These are phyloP conservation scores for Anisodus tanguticus DNA, from an alignment of 257 asterid genomes.

Conservation along the genomic window DNA sequence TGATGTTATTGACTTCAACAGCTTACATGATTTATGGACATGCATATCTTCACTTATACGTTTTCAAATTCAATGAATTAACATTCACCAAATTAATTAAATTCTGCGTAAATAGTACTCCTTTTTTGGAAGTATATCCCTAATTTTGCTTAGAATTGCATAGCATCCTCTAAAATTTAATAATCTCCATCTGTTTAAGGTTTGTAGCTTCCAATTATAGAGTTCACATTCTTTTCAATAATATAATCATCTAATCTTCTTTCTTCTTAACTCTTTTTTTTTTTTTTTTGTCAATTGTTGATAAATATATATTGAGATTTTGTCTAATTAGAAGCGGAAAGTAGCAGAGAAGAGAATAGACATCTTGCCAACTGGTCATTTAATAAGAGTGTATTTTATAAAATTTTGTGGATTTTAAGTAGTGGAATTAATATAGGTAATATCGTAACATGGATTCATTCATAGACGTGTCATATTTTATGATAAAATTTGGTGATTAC, in stretches of 20 bases:
- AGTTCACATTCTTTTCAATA: neutral
- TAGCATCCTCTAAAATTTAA: neutral
- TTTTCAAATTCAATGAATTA: constrained; percentile 25
- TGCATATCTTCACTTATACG: constrained; percentile 28
- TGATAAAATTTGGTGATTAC: neutral
- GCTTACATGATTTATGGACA: constrained; percentile 20
- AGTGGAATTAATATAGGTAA: neutral
- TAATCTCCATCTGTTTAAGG: neutral
- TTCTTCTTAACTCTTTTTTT: neutral
- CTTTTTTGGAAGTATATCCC: neutral
- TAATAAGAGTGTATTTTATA: neutral
- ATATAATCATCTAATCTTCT: neutral
- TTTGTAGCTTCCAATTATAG: neutral
- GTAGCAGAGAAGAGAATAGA: neutral
- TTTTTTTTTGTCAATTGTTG: neutral
- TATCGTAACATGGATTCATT: neutral
- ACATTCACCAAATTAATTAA: neutral
- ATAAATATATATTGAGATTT: neutral
- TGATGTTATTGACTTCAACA: constrained; percentile 33
- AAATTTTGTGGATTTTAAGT: neutral
- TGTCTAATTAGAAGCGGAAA: neutral
- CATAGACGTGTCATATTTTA: neutral
- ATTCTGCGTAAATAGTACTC: neutral
- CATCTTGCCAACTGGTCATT: constrained; percentile 5
- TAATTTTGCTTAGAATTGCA: neutral